Evolutionary conservation across 495 filamentous ascomycete genomes (phyloP), one percentile per base, ranked within the genome.

Genomic region (Xylaria bambusicola): DNA sequence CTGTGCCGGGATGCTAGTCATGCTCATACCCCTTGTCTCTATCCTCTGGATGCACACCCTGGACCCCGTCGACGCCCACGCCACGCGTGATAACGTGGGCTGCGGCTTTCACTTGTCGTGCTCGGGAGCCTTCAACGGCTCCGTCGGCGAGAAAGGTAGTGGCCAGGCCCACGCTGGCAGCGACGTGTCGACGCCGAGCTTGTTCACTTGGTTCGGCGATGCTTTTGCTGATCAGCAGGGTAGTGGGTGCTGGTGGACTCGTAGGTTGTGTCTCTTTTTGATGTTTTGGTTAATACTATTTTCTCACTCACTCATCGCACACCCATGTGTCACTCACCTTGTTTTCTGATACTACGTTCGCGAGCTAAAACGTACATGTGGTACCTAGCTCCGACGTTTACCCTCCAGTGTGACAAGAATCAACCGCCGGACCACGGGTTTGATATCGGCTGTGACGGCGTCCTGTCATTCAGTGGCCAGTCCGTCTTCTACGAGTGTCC

Each of bases 391-490:
- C 76, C 79, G 1, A 86, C 84, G 1, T 80, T 80, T 17, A 84
- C 88, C 60, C 82, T 83, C 54, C 86, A 89, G 68, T 91, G 88
- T 71, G 86, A 89, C 52, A 61, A 68, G 26, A 82, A 83, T 57
- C 77, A 75, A 7, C 56, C 63, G 3, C 76, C 77, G 7, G 74
- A 70, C 27, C 60, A 74, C 23, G 80, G 80, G 20, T 86, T 84
- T 68, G 71, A 72, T 6, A 73, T 86, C 47, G 71, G 65, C 48
- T 79, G 77, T n/a, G 67, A 80, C 59, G 82, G 80, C 18, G 62
- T 71, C 33, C 62, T 85, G 21, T 75, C 73, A 26, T 81, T 72
- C 62, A 60, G 73, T 21, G 78, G 74, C 50, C 74, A 68, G 48
- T 63, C 70, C 7, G 48, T 63, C 18, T 87, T 86, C 62, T 79